Evolutionary conservation across 1,139 yeast species (phyloP).

Genomic region (Pichia sp.): DNA sequence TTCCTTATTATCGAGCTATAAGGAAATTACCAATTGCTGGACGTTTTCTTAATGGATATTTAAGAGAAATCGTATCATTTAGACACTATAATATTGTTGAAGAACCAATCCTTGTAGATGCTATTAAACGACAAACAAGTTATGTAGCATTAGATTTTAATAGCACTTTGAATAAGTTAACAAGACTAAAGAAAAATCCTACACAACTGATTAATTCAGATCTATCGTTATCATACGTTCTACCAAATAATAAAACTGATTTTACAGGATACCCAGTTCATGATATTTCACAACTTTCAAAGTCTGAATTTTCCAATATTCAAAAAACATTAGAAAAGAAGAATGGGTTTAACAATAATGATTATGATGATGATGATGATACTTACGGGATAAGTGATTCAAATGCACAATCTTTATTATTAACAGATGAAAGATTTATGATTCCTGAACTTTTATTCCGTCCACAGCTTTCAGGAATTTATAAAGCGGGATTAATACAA

Average conservation of each 20-base stretch:
- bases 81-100: slow-evolving; percentile 92
- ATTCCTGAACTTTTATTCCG: slow-evolving; percentile 83
- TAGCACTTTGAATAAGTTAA: slow-evolving; percentile 42
- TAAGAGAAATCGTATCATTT: slow-evolving; percentile 80
- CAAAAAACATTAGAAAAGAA: slow-evolving; percentile 6
- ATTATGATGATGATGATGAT: slow-evolving; percentile 30
- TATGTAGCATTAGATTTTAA: slow-evolving; percentile 67
- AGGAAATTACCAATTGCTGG: slow-evolving; percentile 81
- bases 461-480: slow-evolving; percentile 78
- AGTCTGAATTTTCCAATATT: slow-evolving; percentile 4
- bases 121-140: slow-evolving; percentile 77
- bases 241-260: slow-evolving; percentile 84
- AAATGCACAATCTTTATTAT: slow-evolving; percentile 47
- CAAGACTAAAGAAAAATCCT: slow-evolving; percentile 22
- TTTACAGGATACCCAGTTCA: slow-evolving; percentile 55
- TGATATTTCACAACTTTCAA: slow-evolving; percentile 20
- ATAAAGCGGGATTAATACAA: slow-evolving; percentile 66
- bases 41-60: slow-evolving; percentile 68
- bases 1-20: slow-evolving; percentile 72
- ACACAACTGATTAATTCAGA: slow-evolving; percentile 13
- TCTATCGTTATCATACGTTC: slow-evolving; percentile 55
- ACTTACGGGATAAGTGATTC: slow-evolving; percentile 29
- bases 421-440: slow-evolving; percentile 80
- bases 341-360: slow-evolving; percentile 12
- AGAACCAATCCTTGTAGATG: slow-evolving; percentile 78